Conservation (phyloP, 1,139 yeast genomes). For the Yamadazyma diospyri region DNA sequence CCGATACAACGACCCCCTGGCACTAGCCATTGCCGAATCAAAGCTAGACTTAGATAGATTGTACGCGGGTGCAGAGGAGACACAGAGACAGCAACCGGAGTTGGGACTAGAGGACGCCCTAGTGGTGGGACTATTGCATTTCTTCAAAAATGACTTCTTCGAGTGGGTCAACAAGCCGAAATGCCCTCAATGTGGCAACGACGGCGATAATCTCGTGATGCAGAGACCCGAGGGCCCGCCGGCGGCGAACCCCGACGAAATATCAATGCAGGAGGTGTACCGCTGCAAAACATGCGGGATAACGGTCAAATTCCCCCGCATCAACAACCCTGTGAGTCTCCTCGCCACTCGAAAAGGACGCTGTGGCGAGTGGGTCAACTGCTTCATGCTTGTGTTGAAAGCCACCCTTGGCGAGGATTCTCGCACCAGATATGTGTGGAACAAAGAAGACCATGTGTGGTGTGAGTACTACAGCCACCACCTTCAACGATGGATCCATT, state of each 20-base stretch:
- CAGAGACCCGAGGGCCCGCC: constrained; percentile 15
- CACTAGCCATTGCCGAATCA: constrained; percentile 26
- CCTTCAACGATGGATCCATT: constrained; percentile 74
- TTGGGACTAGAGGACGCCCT: constrained; percentile 58
- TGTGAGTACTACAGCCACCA: constrained; percentile 74
- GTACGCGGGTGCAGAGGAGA: constrained; percentile 32
- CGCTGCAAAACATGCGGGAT: constrained; percentile 50
- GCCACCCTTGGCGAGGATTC: constrained; percentile 55
- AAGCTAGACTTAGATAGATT: constrained; percentile 35
- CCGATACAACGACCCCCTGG: constrained; percentile 7
- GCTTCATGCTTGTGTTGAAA: constrained; percentile 67
- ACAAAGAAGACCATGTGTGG: constrained; percentile 95
- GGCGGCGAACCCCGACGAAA: constrained; percentile 27
- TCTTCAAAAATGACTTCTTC: constrained; percentile 81
- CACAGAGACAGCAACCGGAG: neutral
- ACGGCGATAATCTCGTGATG: constrained; percentile 16
- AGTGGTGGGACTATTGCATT: constrained; percentile 63
- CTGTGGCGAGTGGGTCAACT: constrained; percentile 95
- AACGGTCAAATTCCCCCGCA: constrained; percentile 65
- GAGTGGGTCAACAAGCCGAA: constrained; percentile 75
- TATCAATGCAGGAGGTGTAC: constrained; percentile 54
- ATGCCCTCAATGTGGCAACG: constrained; percentile 51
- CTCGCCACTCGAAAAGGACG: constrained; percentile 66
- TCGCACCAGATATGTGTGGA: constrained; percentile 73
- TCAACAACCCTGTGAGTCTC: constrained; percentile 62